A percentile compares a stretch with the other conserved stretches of the same genome.
Conservation (phyloP, 176 grass and related monocot species). For the Lolium rigidum region DNA sequence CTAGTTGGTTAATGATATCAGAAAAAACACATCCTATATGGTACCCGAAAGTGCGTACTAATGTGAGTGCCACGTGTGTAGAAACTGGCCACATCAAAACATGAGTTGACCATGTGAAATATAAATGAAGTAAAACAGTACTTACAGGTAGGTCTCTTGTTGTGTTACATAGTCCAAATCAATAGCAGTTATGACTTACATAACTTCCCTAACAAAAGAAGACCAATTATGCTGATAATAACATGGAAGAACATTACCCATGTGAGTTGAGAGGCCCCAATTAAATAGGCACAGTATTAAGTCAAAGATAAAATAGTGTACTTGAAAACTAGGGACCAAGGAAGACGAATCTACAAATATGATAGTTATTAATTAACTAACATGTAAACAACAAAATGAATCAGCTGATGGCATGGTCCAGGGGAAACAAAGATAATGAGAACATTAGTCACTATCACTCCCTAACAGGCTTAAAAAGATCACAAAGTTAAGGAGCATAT, state of each 20-base stretch:
- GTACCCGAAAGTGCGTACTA: constrained; percentile 22
- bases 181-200: constrained; percentile 82
- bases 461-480: constrained; percentile 1
- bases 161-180: constrained; percentile 77
- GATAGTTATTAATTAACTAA: neutral
- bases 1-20: constrained; percentile 43
- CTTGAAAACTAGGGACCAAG: neutral
- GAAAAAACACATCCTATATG: neutral
- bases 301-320: neutral
- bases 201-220: constrained; percentile 91
- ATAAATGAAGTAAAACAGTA: too few relatives aligned
- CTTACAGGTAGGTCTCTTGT: constrained; percentile 95
- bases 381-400: constrained; percentile 17
- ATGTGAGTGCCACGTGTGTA: constrained; percentile 8
- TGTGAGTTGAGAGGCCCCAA: constrained; percentile 24
- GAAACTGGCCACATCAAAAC: neutral
- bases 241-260: constrained; percentile 54
- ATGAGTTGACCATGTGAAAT: too few relatives aligned
- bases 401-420: too few relatives aligned
- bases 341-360: constrained; percentile 17
- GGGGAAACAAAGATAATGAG: too few relatives aligned
- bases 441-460: too few relatives aligned
- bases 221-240: constrained; percentile 74
- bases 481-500: neutral
- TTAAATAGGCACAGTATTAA: constrained; percentile 25